phyloP scores from a whole-genome alignment of 306 rosid genomes.

The Trifolium subterraneum region DNA sequence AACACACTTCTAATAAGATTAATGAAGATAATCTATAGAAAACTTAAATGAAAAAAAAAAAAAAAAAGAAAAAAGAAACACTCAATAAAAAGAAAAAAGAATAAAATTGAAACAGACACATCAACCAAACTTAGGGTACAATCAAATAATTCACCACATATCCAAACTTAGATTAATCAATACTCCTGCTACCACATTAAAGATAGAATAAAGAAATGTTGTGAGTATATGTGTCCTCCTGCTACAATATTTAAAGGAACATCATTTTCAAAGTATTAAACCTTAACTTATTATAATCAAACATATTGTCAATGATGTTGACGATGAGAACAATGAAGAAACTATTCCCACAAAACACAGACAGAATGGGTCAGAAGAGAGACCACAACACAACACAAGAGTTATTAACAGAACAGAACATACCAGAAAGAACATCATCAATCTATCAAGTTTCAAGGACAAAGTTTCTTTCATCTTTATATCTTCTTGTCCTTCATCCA shows the following conservation, averaged over 20 bases:
- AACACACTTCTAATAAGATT: too few species aligned
- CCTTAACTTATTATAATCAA: neutral
- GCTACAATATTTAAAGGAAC: neutral
- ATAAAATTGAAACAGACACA: too few species aligned
- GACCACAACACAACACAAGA: neutral
- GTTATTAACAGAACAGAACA: neutral
- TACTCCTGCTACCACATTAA: too few species aligned
- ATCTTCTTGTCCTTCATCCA: neutral
- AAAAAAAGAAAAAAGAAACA: too few species aligned
- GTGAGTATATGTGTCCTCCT: neutral
- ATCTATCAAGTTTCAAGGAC: neutral
- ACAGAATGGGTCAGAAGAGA: neutral
- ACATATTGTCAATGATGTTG: neutral
- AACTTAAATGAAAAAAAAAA: too few species aligned
- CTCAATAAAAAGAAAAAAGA: too few species aligned
- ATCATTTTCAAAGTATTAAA: slow-evolving; percentile 12
- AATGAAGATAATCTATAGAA: too few species aligned
- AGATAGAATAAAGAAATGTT: neutral
- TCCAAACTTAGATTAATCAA: too few species aligned
- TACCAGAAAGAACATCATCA: neutral
- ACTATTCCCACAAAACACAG: neutral
- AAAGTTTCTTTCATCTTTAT: neutral
- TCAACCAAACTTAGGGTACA: too few species aligned
- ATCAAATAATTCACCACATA: too few species aligned
- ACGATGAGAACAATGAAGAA: neutral